Conservation (phyloP, 1,284 basidiomycete species). For the Cerrena zonata region DNA sequence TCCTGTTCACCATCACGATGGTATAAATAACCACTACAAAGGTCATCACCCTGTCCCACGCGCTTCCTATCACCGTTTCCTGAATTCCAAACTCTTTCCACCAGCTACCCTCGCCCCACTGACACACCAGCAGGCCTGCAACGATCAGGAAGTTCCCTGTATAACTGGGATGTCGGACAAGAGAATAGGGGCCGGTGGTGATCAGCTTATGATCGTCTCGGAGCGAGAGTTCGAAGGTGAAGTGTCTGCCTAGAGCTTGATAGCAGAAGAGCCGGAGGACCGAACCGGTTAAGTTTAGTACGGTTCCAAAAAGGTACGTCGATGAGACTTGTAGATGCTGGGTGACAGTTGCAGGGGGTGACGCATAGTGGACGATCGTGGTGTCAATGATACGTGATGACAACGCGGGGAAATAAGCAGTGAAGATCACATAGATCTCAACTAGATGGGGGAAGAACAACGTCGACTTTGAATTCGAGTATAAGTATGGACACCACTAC, state of each 20-base stretch:
- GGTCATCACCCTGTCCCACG: too few relatives aligned
- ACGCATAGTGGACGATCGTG: not conserved
- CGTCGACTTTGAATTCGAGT: not conserved
- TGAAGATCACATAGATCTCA: not conserved
- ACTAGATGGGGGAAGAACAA: not conserved
- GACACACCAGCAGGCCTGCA: not conserved
- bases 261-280: constrained; percentile 5
- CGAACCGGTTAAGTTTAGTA: not conserved
- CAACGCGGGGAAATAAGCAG: not conserved
- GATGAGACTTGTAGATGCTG: not conserved
- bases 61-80: not conserved
- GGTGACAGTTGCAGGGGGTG: not conserved
- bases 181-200: constrained; percentile 10
- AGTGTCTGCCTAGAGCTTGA: constrained; percentile 7
- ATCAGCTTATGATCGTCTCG: constrained; percentile 7
- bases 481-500: too few relatives aligned
- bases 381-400: not conserved
- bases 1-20: too few relatives aligned
- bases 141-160: constrained; percentile 1
- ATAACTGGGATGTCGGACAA: constrained; percentile 12
- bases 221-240: constrained; percentile 13
- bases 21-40: too few relatives aligned
- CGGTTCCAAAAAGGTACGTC: too few relatives aligned
- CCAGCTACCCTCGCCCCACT: not conserved
- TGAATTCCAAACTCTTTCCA: not conserved